These are phyloP conservation scores for Populus deltoides DNA, from an alignment of 345 rosid genomes.

Conservation along the genomic window DNA sequence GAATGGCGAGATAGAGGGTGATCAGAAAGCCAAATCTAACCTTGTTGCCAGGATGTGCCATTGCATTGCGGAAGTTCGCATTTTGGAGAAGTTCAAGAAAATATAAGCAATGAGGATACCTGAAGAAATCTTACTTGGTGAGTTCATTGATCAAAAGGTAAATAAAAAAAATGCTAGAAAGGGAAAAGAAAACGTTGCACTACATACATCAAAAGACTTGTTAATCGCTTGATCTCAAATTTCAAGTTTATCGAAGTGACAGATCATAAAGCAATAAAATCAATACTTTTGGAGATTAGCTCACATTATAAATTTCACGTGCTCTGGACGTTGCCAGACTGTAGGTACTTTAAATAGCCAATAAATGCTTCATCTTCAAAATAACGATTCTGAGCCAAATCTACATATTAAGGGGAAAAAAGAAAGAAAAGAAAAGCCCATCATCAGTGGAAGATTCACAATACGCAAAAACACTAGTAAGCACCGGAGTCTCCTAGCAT, in stretches of 20 bases:
- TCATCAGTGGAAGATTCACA: constrained; percentile 5
- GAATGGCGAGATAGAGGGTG: constrained; percentile 1
- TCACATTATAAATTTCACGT: constrained; percentile 86
- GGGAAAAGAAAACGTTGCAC: neutral
- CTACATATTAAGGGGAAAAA: constrained; percentile 34
- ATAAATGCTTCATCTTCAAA: constrained; percentile 96
- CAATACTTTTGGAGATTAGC: constrained; percentile 19
- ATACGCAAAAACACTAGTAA: neutral
- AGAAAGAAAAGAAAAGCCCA: constrained; percentile 10
- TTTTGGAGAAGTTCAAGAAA: constrained; percentile 97
- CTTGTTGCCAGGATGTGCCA: constrained; percentile 99
- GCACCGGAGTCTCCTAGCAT: neutral
- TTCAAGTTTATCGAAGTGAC: neutral
- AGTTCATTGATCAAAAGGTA: constrained; percentile 14
- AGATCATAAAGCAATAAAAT: neutral
- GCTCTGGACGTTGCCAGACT: constrained; percentile 93
- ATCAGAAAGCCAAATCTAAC: constrained; percentile 30
- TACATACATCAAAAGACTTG: neutral
- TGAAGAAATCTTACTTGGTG: constrained; percentile 34
- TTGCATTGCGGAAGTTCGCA: constrained; percentile 82
- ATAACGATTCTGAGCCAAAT: constrained; percentile 98
- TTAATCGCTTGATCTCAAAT: neutral
- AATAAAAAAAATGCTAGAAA: neutral
- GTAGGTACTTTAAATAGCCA: constrained; percentile 94
- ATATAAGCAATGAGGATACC: constrained; percentile 96